Percentiles rank a stretch among this genome's conserved stretches.
These are phyloP conservation scores for Dendrocalamus latiflorus DNA, from an alignment of 202 grass and related monocot species.

Conservation along the genomic window DNA sequence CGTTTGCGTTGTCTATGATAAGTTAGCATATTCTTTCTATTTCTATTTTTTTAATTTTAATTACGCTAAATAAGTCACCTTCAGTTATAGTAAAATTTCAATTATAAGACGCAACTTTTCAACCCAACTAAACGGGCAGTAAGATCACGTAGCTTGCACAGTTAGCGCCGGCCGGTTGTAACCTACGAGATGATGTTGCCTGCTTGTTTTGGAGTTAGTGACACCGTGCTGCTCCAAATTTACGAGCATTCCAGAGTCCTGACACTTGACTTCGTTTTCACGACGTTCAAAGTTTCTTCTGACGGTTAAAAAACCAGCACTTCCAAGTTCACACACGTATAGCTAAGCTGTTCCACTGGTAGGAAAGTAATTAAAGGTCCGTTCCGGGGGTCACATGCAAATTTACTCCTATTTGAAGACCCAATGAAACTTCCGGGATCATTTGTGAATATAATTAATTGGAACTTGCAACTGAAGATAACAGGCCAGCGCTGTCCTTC, in stretches of 20 bases:
- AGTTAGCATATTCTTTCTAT: too few relatives aligned
- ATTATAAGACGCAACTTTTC: too few relatives aligned
- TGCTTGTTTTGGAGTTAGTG: neutral
- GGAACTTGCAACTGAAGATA: neutral
- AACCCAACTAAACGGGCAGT: too few relatives aligned
- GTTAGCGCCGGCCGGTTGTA: neutral
- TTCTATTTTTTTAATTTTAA: too few relatives aligned
- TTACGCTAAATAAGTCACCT: too few relatives aligned
- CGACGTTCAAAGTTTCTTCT: neutral
- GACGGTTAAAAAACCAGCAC: neutral
- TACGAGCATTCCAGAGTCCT: neutral
- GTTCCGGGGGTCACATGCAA: neutral
- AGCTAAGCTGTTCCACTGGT: neutral
- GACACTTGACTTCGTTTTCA: too few relatives aligned
- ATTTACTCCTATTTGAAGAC: too few relatives aligned
- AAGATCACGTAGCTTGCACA: neutral
- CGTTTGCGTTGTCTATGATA: too few relatives aligned
- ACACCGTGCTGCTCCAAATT: neutral
- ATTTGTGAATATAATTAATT: too few relatives aligned
- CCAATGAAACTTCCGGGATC: too few relatives aligned
- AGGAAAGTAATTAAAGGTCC: neutral
- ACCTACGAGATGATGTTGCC: neutral
- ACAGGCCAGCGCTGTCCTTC: neutral
- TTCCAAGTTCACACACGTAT: neutral
- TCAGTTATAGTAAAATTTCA: too few relatives aligned